A percentile compares a stretch with the other conserved stretches of the same genome.
Evolutionary conservation across 257 asterid species (phyloP).

Genomic region (Voacanga thouarsii): DNA sequence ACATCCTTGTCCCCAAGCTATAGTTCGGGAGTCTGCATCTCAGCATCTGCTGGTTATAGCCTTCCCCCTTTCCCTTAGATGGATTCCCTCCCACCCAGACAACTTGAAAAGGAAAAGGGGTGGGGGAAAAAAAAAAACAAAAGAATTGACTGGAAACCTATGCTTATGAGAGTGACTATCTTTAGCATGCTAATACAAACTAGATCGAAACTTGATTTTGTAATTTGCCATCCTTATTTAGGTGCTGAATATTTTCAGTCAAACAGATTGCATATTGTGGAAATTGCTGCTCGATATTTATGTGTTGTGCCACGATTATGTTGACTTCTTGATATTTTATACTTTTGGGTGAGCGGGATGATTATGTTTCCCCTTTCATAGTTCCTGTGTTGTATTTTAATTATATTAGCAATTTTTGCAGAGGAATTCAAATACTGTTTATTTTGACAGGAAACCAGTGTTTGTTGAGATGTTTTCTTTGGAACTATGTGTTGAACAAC

Average conservation of each 20-base stretch:
- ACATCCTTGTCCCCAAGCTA: no score
- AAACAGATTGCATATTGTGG: background rate
- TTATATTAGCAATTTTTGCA: background rate
- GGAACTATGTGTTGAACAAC: background rate
- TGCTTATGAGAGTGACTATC: background rate
- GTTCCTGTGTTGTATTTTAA: background rate
- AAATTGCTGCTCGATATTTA: background rate
- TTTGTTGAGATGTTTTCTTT: background rate
- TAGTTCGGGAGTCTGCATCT: no score
- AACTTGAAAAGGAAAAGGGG: no score
- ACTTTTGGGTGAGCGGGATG: background rate
- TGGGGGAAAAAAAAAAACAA: no score
- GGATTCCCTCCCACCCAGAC: no score
- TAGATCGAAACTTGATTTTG: background rate
- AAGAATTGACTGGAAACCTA: background rate
- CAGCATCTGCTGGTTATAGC: no score
- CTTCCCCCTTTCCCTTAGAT: no score
- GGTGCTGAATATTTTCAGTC: background rate
- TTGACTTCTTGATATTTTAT: background rate
- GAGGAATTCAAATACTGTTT: background rate
- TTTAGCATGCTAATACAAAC: background rate
- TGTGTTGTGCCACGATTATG: background rate
- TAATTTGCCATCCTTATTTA: background rate
- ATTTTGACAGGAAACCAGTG: background rate
- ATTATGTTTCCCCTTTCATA: background rate